Percentiles rank a stretch among this genome's conserved stretches.
phyloP scores from a whole-genome alignment of 148 eudicot species.

The Arctostaphylos glauca region DNA sequence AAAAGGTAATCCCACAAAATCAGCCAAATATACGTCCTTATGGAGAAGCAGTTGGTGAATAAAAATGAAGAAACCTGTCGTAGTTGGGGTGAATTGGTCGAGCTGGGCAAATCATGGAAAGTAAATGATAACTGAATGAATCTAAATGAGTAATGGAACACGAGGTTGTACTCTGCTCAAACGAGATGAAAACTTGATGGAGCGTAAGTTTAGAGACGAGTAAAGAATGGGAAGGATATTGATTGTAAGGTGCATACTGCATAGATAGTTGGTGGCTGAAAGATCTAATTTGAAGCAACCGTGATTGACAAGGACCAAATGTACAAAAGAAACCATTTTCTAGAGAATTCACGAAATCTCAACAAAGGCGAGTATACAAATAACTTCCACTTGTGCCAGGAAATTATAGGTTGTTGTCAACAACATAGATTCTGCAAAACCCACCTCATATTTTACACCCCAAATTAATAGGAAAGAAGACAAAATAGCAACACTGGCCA shows the following conservation, averaged over 20 bases:
- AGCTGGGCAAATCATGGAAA: not conserved
- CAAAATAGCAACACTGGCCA: not conserved
- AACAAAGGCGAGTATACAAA: not conserved
- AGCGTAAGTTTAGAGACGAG: not conserved
- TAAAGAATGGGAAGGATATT: not conserved
- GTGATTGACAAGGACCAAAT: not conserved
- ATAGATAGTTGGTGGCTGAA: constrained; percentile 1
- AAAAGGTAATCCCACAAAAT: not conserved
- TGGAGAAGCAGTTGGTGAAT: not conserved
- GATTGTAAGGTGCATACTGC: constrained; percentile 2
- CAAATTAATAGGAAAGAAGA: constrained; percentile 1
- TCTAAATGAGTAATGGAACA: not conserved
- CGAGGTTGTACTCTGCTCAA: not conserved
- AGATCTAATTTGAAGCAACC: not conserved
- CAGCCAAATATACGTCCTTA: not conserved
- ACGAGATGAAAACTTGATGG: not conserved
- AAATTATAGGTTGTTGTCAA: not conserved
- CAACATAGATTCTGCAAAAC: not conserved
- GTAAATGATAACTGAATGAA: not conserved
- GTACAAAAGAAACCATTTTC: not conserved
- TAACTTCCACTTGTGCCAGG: not conserved
- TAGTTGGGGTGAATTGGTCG: not conserved
- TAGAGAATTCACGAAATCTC: not conserved
- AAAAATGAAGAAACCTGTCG: not conserved
- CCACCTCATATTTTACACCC: not conserved